These are phyloP conservation scores for Naegleria lovaniensis DNA, from an alignment of 208 protist species.

Conservation along the genomic window DNA sequence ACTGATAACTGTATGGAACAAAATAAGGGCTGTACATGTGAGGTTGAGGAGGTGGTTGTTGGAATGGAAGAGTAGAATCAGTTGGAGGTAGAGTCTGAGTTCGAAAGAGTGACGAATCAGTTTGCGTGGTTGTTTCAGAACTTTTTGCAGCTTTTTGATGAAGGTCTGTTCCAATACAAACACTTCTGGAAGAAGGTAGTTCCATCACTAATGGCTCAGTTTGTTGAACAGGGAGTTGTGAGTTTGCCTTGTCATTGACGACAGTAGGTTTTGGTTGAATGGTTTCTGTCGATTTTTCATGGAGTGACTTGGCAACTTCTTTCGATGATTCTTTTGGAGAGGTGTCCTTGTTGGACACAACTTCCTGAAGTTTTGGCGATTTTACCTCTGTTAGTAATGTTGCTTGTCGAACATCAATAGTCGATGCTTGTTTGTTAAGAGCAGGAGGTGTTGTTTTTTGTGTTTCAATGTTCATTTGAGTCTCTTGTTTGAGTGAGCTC, in stretches of 20 bases:
- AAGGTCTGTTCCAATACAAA: no score
- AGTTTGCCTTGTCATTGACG: neutral
- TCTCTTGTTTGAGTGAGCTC: no score
- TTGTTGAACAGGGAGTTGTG: no score
- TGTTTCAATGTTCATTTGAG: no score
- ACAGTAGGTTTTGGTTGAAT: neutral
- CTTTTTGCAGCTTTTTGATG: neutral
- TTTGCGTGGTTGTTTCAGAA: neutral
- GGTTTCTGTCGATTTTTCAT: neutral
- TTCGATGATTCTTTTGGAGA: neutral
- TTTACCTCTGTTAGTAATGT: no score
- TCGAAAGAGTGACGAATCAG: neutral
- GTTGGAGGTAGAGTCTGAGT: neutral
- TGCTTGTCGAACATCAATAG: neutral
- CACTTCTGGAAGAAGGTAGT: neutral
- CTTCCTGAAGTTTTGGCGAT: no score
- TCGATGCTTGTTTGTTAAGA: neutral
- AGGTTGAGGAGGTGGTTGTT: neutral
- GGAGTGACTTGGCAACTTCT: neutral
- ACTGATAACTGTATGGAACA: neutral
- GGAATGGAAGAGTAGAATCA: neutral
- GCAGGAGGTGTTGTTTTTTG: neutral
- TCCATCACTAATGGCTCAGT: neutral
- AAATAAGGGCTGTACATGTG: neutral
- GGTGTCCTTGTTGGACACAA: no score